These are phyloP conservation scores for Trypethelium eluteriae DNA, from an alignment of 495 filamentous ascomycete genomes.

Conservation along the genomic window DNA sequence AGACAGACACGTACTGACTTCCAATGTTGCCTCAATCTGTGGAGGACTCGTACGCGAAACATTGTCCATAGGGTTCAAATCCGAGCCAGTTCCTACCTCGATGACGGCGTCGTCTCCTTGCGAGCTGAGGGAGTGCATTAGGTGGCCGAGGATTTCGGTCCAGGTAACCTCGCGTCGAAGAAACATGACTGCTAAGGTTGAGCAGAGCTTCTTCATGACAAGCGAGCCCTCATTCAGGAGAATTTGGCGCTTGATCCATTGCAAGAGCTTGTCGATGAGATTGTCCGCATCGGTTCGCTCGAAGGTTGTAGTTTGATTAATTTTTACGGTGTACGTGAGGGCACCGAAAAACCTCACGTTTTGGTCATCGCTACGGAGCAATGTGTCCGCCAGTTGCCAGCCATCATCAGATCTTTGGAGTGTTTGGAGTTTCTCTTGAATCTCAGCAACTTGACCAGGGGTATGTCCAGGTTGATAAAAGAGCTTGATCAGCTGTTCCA, in stretches of 20 bases:
- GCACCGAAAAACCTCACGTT: constrained; percentile 90
- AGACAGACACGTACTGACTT: constrained; percentile 64
- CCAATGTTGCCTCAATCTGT: constrained; percentile 55
- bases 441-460: constrained; percentile 52
- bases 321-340: constrained; percentile 83
- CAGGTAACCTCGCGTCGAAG: constrained; percentile 62
- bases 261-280: background rate
- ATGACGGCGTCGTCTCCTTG: constrained; percentile 41
- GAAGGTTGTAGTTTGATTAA: constrained; percentile 56
- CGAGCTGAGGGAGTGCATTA: constrained; percentile 53
- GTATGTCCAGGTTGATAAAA: constrained; percentile 62
- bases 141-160: constrained; percentile 59
- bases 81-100: constrained; percentile 43
- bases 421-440: constrained; percentile 67
- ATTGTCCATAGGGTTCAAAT: constrained; percentile 41
- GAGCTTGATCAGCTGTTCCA: constrained; percentile 31
- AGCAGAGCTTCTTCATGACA: constrained; percentile 75
- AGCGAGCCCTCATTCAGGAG: constrained; percentile 52
- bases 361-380: constrained; percentile 56
- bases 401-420: constrained; percentile 71
- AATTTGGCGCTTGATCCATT: constrained; percentile 37
- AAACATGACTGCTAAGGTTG: constrained; percentile 72
- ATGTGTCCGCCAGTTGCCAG: constrained; percentile 73
- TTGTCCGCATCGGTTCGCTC: background rate
- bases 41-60: constrained; percentile 45